A percentile compares a stretch with the other conserved stretches of the same genome.
These are phyloP conservation scores for Amylostereum areolatum DNA, from an alignment of 1,284 basidiomycete species.

Conservation along the genomic window DNA sequence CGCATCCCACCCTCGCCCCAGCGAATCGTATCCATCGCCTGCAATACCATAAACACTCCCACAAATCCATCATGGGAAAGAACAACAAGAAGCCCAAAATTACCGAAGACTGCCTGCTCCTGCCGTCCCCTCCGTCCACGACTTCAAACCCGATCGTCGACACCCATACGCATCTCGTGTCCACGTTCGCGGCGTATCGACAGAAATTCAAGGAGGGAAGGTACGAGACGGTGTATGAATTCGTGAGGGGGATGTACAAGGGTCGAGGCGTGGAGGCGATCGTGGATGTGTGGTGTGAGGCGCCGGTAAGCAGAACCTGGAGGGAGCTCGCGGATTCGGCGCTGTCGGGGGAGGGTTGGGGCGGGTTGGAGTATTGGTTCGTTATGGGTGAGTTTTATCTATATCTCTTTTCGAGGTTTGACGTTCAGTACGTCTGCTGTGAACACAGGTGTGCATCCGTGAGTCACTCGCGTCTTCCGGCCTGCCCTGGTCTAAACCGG, in stretches of 20 bases:
- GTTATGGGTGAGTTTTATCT: slow-evolving; percentile 53
- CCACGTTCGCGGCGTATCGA: slow-evolving; percentile 60
- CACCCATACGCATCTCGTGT: slow-evolving; percentile 73
- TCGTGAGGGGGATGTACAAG: slow-evolving; percentile 55
- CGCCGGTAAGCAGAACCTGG: slow-evolving; percentile 56
- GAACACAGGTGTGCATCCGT: slow-evolving; percentile 67
- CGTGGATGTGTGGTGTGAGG: slow-evolving; percentile 83
- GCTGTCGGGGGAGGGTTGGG: slow-evolving; percentile 51
- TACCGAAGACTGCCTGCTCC: slow-evolving; percentile 19
- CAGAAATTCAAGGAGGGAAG: slow-evolving; percentile 50
- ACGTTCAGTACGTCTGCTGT: not conserved
- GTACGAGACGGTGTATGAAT: slow-evolving; percentile 52
- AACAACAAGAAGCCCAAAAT: slow-evolving; percentile 22
- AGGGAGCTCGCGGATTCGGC: slow-evolving; percentile 71
- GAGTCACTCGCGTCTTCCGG: slow-evolving; percentile 22
- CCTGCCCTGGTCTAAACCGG: not conserved
- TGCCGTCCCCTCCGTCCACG: slow-evolving; percentile 18
- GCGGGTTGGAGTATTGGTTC: slow-evolving; percentile 67
- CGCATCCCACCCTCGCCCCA: no score
- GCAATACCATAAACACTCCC: not conserved
- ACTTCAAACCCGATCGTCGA: slow-evolving; percentile 52
- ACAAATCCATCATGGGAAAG: slow-evolving; percentile 22
- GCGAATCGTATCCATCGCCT: no score
- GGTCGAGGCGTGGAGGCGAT: slow-evolving; percentile 55
- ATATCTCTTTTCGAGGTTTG: not conserved